Evolutionary conservation across 352 stramenopile species (phyloP).

Genomic region (Phytophthora vignae): DNA sequence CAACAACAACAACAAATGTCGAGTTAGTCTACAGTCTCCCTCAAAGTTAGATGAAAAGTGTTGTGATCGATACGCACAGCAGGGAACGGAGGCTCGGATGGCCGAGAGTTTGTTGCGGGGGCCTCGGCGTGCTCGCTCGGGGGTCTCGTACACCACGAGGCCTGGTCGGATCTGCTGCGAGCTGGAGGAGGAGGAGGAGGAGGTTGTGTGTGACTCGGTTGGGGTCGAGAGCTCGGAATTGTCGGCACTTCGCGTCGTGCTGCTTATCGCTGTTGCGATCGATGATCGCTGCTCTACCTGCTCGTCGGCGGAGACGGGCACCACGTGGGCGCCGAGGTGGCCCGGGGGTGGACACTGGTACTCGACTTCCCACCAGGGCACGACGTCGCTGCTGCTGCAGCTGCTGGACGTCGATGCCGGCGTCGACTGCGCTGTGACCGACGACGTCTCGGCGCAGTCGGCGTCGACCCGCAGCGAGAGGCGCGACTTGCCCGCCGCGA

Average conservation of each 20-base stretch:
- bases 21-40: not conserved
- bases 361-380: slow-evolving; percentile 69
- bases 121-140: slow-evolving; percentile 49
- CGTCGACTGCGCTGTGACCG: slow-evolving; percentile 29
- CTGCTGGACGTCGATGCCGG: slow-evolving; percentile 45
- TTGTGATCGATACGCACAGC: slow-evolving; percentile 30
- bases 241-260: slow-evolving; percentile 9
- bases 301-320: slow-evolving; percentile 42
- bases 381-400: slow-evolving; percentile 38
- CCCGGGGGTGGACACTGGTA: slow-evolving; percentile 63
- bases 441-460: slow-evolving; percentile 22
- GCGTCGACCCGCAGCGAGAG: slow-evolving; percentile 45
- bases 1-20: not conserved
- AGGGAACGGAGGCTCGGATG: slow-evolving; percentile 25
- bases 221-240: slow-evolving; percentile 5
- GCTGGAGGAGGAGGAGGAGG: not conserved
- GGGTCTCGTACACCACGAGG: slow-evolving; percentile 47
- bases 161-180: slow-evolving; percentile 15
- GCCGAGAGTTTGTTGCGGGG: slow-evolving; percentile 27
- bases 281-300: slow-evolving; percentile 7
- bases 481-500: slow-evolving; percentile 28
- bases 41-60: not conserved
- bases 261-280: not conserved
- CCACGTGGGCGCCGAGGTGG: slow-evolving; percentile 58
- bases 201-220: slow-evolving; percentile 2